Evolutionary conservation across 257 asterid genomes (phyloP), one percentile per base, ranked within the genome.

Genomic region (Lantana camara): DNA sequence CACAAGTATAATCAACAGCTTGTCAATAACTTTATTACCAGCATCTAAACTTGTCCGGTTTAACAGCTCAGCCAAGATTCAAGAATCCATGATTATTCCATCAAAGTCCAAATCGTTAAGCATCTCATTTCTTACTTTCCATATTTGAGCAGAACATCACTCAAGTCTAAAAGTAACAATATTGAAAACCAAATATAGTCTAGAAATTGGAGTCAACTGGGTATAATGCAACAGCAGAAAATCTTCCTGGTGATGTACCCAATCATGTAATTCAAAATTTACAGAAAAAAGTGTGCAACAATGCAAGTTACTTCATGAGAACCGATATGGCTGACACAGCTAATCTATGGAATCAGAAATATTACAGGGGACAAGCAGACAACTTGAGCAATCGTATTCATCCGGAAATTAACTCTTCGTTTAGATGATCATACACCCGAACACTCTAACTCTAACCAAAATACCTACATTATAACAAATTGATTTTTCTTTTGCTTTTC

Each of bases 371-470:
- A 40, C 54, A 7, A 48, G 11, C 34, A 9, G 22, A 22, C 61
- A 54, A 54, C 15, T 15, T 9, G 46, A n/a, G n/a, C n/a, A n/a
- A n/a, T n/a, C n/a, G n/a, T n/a, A n/a, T 16, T 19, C 68, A 17
- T 32, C 38, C 37, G 8, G 23, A 34, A 13, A 47, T 2, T 6
- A 29, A 17, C 52, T 53, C 32, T 20, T 30, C 13, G 11, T 22
- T 15, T 20, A 21, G 21, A 21, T 9, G 35, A 32, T 4, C 20
- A 4, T 10, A 15, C 67, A 14, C 21, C 38, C 10, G 37, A 45
- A 6, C 24, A 29, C 64, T 66, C 20, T 9, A 48, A 29, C 35
- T 63, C 48, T 16, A 16, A 47, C 75, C 57, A 55, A 16, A 52
- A 12, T 7, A 24, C 41, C 59, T 45, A 48, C 24, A 6, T 9